Evolutionary conservation across 2,329 filamentous ascomycete genomes (phyloP).

Genomic region (Fusarium sp.): DNA sequence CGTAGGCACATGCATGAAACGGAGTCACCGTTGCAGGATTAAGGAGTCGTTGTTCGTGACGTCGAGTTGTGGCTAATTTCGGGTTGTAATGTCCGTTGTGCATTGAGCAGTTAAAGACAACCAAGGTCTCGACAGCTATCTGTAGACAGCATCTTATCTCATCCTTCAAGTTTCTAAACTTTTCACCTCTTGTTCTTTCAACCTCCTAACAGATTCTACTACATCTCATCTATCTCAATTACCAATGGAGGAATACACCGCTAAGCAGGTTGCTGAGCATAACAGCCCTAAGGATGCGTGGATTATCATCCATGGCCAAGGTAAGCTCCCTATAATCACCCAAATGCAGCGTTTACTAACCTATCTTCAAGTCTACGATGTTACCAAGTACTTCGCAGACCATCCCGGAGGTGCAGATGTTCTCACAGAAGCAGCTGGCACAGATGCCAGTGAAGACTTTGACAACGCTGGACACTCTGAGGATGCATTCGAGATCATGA

Average conservation of each 20-base stretch:
- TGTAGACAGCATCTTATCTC: too few species aligned
- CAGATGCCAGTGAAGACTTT: constrained; percentile 81
- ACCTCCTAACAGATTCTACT: too few species aligned
- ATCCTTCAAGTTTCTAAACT: too few species aligned
- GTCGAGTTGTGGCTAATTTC: not conserved
- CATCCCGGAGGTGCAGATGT: constrained; percentile 82
- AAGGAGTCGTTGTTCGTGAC: too few species aligned
- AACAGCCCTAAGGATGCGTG: not conserved
- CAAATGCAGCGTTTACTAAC: fast-evolving
- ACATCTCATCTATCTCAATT: fast-evolving
- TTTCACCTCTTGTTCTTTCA: too few species aligned
- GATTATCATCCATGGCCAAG: constrained; percentile 2
- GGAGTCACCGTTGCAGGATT: not conserved
- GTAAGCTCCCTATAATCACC: not conserved
- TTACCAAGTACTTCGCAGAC: constrained; percentile 66
- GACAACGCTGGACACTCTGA: constrained; percentile 88
- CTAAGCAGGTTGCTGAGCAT: constrained; percentile 10
- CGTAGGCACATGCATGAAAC: not conserved
- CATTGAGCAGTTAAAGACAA: not conserved
- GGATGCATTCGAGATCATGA: constrained; percentile 58
- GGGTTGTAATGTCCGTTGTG: too few species aligned
- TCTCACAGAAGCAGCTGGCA: constrained; percentile 79
- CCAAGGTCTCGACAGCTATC: too few species aligned
- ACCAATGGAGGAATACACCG: not conserved
- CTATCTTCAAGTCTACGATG: constrained; percentile 62